phyloP scores from a whole-genome alignment of 192 early-diverging fungal genomes.

The Paraglomus brasilianum region DNA sequence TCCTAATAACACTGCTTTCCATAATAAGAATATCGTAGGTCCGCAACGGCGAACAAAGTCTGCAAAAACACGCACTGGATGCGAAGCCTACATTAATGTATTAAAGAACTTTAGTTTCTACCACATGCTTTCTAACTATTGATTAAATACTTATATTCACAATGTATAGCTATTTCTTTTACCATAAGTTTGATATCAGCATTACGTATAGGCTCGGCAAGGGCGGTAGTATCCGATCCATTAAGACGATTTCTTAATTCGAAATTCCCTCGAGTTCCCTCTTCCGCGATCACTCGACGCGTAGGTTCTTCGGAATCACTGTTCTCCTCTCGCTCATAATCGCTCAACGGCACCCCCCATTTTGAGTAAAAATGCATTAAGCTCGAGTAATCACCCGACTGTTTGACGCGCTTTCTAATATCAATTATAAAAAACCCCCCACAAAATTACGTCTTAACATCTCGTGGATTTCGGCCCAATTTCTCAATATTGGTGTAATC shows the following conservation, averaged over 20 bases:
- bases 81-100: conserved; percentile 31
- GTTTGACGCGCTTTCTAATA: conserved; percentile 13
- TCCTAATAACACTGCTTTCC: conserved; percentile 51
- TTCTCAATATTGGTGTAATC: neutral
- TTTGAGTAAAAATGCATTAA: conserved; percentile 26
- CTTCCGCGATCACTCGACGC: no score
- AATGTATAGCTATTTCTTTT: neutral
- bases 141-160: neutral
- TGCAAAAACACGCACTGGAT: conserved; percentile 46
- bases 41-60: conserved; percentile 47
- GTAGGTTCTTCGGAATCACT: no score
- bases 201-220: neutral
- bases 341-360: no score
- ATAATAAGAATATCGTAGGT: conserved; percentile 51
- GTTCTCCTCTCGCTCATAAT: no score
- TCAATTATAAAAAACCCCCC: no score
- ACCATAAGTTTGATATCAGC: neutral
- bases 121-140: neutral
- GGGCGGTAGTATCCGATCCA: conserved; percentile 30
- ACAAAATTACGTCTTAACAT: no score
- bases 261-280: no score
- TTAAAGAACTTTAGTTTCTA: neutral
- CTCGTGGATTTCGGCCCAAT: no score
- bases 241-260: neutral
- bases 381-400: conserved; percentile 19